Conservation (phyloP, 2,329 filamentous ascomycete species). For the Cordyceps sp. region DNA sequence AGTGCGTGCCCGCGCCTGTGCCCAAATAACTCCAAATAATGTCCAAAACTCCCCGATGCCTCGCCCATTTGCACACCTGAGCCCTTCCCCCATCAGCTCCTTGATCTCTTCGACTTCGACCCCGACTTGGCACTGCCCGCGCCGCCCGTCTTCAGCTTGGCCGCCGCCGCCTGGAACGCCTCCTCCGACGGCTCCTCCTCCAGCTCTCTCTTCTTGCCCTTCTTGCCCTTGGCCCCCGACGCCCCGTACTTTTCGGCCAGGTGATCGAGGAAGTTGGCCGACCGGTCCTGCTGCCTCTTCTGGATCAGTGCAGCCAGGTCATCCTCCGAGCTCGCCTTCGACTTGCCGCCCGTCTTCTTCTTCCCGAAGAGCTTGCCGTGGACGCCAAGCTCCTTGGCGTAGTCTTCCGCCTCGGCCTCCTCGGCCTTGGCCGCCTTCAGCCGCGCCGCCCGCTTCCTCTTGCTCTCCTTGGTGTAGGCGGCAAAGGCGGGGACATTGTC, state of each 20-base stretch:
- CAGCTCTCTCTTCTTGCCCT: slow-evolving; percentile 32
- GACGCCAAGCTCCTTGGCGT: slow-evolving; percentile 59
- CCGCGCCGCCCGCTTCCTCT: slow-evolving; percentile 42
- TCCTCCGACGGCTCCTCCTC: slow-evolving; percentile 51
- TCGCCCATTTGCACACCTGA: not conserved
- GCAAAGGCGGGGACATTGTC: slow-evolving; percentile 50
- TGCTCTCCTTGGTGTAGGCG: slow-evolving; percentile 59
- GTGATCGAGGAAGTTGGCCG: slow-evolving; percentile 48
- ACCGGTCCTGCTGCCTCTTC: slow-evolving; percentile 48
- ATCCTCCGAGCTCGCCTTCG: slow-evolving; percentile 27
- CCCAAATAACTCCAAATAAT: too few relatives aligned
- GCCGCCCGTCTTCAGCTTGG: slow-evolving; percentile 21
- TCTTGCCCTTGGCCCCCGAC: slow-evolving; percentile 24
- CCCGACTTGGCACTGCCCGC: not conserved
- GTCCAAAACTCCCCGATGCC: too few relatives aligned
- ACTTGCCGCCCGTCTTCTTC: slow-evolving; percentile 16
- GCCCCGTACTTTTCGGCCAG: slow-evolving; percentile 62
- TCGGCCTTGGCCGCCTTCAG: slow-evolving; percentile 48
- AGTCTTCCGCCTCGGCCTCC: slow-evolving; percentile 54
- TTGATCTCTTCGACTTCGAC: slow-evolving; percentile 1
- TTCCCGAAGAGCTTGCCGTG: slow-evolving; percentile 53
- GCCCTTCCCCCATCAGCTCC: not conserved
- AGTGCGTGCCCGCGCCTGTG: too few relatives aligned
- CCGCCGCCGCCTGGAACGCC: slow-evolving; percentile 40
- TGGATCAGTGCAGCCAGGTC: slow-evolving; percentile 59